Percentiles rank a stretch among this genome's conserved stretches.
Conservation (phyloP, 352 stramenopile genomes). For the Hyaloperonospora arabidopsidis region DNA sequence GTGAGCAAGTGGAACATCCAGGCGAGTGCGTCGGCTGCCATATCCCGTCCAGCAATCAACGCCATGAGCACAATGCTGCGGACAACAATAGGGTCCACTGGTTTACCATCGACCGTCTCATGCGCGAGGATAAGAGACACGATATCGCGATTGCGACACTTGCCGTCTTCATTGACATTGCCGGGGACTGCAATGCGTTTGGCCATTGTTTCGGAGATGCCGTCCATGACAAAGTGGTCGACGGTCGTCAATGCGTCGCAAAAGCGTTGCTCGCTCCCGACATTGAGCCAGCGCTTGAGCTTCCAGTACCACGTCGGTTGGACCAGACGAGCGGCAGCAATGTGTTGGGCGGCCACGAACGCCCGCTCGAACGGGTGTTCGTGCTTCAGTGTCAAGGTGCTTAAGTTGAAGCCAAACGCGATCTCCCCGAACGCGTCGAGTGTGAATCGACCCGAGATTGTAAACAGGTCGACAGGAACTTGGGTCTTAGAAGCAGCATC, state of each 20-base stretch:
- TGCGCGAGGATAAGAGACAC: constrained; percentile 27
- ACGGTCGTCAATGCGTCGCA: constrained; percentile 9
- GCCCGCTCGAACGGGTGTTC: constrained; percentile 29
- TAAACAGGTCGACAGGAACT: constrained; percentile 20
- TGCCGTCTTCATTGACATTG: not conserved
- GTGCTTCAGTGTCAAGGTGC: constrained; percentile 15
- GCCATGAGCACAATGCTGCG: constrained; percentile 60
- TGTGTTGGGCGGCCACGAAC: constrained; percentile 25
- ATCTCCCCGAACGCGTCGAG: constrained; percentile 32
- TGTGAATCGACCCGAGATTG: constrained; percentile 23
- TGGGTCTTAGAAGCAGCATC: not conserved
- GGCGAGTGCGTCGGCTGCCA: constrained; percentile 28
- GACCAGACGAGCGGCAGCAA: constrained; percentile 11
- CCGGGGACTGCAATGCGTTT: not conserved
- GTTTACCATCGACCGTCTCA: constrained; percentile 20
- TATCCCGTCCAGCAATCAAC: constrained; percentile 62
- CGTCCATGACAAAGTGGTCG: constrained; percentile 22
- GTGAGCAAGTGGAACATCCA: constrained; percentile 40
- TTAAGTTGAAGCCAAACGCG: constrained; percentile 29
- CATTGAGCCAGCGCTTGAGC: constrained; percentile 29
- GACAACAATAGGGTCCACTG: constrained; percentile 28
- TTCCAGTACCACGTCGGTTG: constrained; percentile 32
- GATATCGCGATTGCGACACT: constrained; percentile 16
- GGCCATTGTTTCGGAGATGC: constrained; percentile 28
- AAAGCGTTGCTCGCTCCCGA: constrained; percentile 24